phyloP scores from a whole-genome alignment of 169 alveolate species.

The Plasmodium billcollinsi region DNA sequence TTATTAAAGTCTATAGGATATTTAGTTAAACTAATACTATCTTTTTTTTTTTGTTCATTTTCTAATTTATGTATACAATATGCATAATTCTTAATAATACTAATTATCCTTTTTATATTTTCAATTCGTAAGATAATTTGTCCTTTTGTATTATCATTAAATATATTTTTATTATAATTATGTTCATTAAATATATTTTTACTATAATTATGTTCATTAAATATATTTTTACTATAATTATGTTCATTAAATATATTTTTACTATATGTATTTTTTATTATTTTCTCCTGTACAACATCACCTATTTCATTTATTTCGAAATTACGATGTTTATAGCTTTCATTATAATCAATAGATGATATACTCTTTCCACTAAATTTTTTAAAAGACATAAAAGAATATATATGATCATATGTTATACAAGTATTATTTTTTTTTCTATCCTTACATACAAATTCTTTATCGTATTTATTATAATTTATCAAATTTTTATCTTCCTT shows the following conservation, averaged over 20 bases:
- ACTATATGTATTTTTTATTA: not conserved
- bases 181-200: not conserved
- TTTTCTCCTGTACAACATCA: not conserved
- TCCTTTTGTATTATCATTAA: no score
- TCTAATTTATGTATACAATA: not conserved
- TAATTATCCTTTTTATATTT: conserved; percentile 20
- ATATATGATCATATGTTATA: conserved; percentile 14
- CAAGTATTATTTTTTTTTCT: conserved; percentile 7
- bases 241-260: not conserved
- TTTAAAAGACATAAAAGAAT: conserved; percentile 44
- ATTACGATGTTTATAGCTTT: not conserved
- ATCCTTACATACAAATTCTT: not conserved
- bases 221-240: no score
- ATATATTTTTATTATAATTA: not conserved
- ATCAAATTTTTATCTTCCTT: not conserved
- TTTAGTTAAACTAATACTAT: not conserved
- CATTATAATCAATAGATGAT: not conserved
- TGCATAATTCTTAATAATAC: conserved; percentile 1
- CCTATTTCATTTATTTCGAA: not conserved
- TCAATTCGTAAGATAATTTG: conserved; percentile 18
- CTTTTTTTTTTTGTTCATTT: not conserved
- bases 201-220: no score
- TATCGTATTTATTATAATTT: not conserved
- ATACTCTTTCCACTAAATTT: conserved; percentile 52
- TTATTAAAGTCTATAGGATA: no score